Conservation (phyloP, 352 stramenopile genomes). For the Pythium brassicae region DNA sequence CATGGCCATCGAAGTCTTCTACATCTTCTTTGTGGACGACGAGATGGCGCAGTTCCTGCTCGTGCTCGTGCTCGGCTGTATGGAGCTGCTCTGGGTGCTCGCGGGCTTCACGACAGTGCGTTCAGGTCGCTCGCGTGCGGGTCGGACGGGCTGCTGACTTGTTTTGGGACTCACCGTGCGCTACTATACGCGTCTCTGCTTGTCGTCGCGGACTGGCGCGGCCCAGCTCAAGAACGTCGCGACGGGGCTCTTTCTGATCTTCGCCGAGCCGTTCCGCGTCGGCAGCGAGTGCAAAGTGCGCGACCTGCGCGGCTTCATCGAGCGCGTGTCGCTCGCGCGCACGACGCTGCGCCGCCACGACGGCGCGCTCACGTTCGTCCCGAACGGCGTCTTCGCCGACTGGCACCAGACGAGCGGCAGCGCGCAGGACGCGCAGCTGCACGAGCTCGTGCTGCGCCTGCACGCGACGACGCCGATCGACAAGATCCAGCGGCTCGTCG, state of each 20-base stretch:
- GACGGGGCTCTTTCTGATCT: conserved; percentile 80
- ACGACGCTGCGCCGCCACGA: conserved; percentile 66
- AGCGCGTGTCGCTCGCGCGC: conserved; percentile 67
- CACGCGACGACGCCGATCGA: conserved; percentile 34
- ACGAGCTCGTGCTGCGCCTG: conserved; percentile 45
- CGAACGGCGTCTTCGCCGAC: conserved; percentile 77
- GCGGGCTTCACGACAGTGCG: conserved; percentile 66
- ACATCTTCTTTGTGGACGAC: conserved; percentile 76
- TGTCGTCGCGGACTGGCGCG: too few species aligned
- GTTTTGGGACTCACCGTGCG: not conserved
- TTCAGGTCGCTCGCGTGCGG: not conserved
- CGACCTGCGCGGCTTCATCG: conserved; percentile 54
- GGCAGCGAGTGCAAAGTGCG: conserved; percentile 59
- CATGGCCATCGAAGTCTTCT: conserved; percentile 79
- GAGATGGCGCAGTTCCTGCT: conserved; percentile 59
- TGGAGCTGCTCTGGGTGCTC: conserved; percentile 59
- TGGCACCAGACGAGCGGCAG: conserved; percentile 65
- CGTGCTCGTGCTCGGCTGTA: conserved; percentile 54
- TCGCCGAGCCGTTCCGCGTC: conserved; percentile 74
- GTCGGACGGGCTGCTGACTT: not conserved
- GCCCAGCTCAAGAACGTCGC: conserved; percentile 81
- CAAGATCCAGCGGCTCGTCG: conserved; percentile 37
- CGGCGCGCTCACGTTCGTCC: conserved; percentile 69
- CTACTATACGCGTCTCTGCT: too few species aligned
- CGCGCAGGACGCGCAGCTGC: conserved; percentile 38